Base-by-base conservation (phyloP, 75 land plant species). In the Pseudotsuga menziesii region DNA sequence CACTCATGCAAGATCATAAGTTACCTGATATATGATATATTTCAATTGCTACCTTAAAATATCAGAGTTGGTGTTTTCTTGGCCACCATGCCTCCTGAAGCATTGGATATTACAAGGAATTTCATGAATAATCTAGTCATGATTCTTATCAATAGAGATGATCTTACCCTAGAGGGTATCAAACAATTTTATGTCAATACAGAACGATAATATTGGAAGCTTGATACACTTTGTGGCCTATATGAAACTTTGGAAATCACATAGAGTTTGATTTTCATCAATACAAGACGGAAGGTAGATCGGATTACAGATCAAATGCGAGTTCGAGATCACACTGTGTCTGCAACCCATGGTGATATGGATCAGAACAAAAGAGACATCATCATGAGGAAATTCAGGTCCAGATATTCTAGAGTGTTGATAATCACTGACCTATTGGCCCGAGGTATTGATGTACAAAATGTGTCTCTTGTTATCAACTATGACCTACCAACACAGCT, bases 121-220 rank as follows among this genome's bases (percentile, higher is more conserved):
- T 97, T 97, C 75, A 97, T 97, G 99, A 97, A 95, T 20, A 94
- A 97, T 83, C 98, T 95, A 66, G 86, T 97, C 0, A 82, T 92
- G 74, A 92, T 97, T 36, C 97, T 97, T 76, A 95, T 97, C 52
- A 97, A 97, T 78, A 96, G 97, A 90, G 97, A 97, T 94, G 99
- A 94, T 62, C 86, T 92, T 88, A 94, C 98, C 0, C 72, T 94
- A 32, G 97, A 94, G 92, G 99, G 98, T n/a, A 97, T 97, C 79
- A 97, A 97, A 78, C 99, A 97, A 82, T 97, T 97, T 63, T 97
- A 93, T 91, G 98, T 97, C 48, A 97, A 97, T 56, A 98, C 94
- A 61, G 99, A 97, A 77, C 79, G 84, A 72, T 98, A 97, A 73
- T 95, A 97, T 74, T 97, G 98, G 98, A 97, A 97, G 78, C 92